These are phyloP conservation scores for Phlebiopsis gigantea DNA, from an alignment of 768 basidiomycete species.

Conservation along the genomic window DNA sequence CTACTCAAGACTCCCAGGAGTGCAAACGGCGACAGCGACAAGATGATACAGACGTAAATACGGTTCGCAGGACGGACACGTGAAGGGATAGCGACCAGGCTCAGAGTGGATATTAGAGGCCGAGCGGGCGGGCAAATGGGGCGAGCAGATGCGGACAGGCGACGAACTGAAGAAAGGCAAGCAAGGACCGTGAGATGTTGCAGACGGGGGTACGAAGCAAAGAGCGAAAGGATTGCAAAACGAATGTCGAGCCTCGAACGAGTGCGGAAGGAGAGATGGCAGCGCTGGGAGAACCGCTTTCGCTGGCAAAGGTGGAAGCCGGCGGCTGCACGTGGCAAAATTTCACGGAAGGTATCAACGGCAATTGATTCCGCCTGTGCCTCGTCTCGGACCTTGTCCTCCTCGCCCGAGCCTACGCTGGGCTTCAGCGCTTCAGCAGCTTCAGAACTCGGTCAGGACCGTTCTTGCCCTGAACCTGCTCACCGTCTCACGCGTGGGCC, in stretches of 20 bases:
- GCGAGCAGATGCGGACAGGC: neutral
- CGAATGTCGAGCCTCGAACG: constrained; percentile 4
- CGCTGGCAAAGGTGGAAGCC: constrained; percentile 4
- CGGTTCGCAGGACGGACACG: neutral
- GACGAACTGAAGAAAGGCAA: neutral
- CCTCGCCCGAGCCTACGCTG: neutral
- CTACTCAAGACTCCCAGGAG: neutral
- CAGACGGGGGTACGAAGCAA: constrained; percentile 1
- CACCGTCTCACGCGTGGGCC: neutral
- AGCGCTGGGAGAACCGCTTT: constrained; percentile 2
- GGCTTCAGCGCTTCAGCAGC: no score
- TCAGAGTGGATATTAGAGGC: neutral
- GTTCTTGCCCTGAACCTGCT: neutral
- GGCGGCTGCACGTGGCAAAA: constrained; percentile 5
- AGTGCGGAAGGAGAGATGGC: constrained; percentile 1
- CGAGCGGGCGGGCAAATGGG: neutral
- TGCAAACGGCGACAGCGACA: neutral
- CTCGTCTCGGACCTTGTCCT: neutral
- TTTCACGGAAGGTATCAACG: constrained; percentile 3
- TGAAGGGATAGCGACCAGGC: neutral
- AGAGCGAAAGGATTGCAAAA: constrained; percentile 1
- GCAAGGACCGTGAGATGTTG: constrained; percentile 1
- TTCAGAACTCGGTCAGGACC: no score
- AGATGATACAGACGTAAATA: neutral
- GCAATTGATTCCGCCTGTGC: constrained; percentile 4